These are phyloP conservation scores for Porcisia hertigi DNA, from an alignment of 208 protist species.

Conservation along the genomic window DNA sequence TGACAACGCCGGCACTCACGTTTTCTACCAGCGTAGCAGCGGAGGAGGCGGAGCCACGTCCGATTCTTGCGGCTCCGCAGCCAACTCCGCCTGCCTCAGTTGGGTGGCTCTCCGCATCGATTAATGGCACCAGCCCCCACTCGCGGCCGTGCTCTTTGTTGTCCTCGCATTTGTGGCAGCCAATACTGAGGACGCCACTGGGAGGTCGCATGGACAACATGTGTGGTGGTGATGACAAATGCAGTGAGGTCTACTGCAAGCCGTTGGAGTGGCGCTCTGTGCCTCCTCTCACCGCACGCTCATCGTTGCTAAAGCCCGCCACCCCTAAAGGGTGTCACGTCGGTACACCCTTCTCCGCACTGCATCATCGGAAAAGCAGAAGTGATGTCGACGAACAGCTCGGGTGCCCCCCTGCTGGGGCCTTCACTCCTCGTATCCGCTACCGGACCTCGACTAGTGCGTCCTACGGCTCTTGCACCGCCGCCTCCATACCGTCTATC, in stretches of 20 bases:
- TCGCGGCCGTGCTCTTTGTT: neutral
- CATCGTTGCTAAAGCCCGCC: neutral
- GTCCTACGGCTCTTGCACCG: neutral
- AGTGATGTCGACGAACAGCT: neutral
- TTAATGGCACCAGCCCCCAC: too few relatives aligned
- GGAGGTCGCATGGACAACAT: neutral
- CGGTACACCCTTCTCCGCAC: neutral
- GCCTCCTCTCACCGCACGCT: neutral
- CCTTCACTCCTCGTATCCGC: constrained; percentile 16
- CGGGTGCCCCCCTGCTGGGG: neutral
- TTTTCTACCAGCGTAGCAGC: neutral
- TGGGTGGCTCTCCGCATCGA: neutral
- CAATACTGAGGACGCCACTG: neutral
- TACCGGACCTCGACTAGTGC: neutral
- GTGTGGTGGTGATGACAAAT: neutral
- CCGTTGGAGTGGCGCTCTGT: neutral
- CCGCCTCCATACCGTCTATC: neutral
- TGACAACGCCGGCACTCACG: neutral
- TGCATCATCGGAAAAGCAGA: neutral
- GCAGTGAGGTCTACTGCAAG: neutral
- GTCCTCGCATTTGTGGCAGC: neutral
- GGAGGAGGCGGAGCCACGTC: constrained; percentile 19
- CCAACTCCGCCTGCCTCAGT: constrained; percentile 3
- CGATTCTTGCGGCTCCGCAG: constrained; percentile 17
- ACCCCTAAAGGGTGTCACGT: neutral